Conservation (phyloP, 2,329 filamentous ascomycete species). For the Ploettnerulaceae sp. region DNA sequence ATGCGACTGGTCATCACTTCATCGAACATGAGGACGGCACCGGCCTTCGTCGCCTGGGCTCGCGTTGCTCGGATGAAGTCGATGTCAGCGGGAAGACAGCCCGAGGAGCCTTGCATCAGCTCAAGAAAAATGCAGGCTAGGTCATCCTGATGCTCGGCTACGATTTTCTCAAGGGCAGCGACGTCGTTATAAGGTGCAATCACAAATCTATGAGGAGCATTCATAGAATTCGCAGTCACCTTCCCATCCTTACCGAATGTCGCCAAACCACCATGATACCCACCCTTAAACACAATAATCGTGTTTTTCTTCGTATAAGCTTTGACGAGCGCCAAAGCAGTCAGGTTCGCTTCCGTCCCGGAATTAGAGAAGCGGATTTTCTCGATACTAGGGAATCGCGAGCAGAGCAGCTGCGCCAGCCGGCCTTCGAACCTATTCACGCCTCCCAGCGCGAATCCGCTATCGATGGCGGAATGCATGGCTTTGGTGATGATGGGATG, state of each 20-base stretch:
- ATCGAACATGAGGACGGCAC: constrained; percentile 61
- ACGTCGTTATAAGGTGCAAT: constrained; percentile 58
- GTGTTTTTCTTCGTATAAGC: constrained; percentile 15
- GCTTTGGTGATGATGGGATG: constrained; percentile 48
- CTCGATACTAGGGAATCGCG: constrained; percentile 48
- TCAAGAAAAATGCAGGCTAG: constrained; percentile 55
- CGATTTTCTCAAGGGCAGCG: constrained; percentile 39
- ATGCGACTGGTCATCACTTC: constrained; percentile 67
- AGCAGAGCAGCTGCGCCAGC: constrained; percentile 45
- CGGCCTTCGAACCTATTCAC: constrained; percentile 46
- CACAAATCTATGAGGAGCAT: constrained; percentile 32
- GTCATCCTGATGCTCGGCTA: constrained; percentile 37
- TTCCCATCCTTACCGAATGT: constrained; percentile 37
- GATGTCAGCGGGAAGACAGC: constrained; percentile 44
- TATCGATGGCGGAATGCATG: constrained; percentile 41
- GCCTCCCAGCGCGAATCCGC: constrained; percentile 49
- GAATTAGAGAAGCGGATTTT: constrained; percentile 58
- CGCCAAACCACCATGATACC: constrained; percentile 30
- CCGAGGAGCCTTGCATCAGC: constrained; percentile 59
- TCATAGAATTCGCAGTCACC: constrained; percentile 19
- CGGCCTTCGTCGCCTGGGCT: constrained; percentile 27
- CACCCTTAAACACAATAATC: constrained; percentile 20
- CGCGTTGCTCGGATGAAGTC: constrained; percentile 18
- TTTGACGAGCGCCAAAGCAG: constrained; percentile 43
- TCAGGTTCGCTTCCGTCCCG: constrained; percentile 61